Percentiles rank a stretch among this genome's conserved stretches.
Conservation (phyloP, 352 stramenopile genomes). For the Globisporangium spiculum region DNA sequence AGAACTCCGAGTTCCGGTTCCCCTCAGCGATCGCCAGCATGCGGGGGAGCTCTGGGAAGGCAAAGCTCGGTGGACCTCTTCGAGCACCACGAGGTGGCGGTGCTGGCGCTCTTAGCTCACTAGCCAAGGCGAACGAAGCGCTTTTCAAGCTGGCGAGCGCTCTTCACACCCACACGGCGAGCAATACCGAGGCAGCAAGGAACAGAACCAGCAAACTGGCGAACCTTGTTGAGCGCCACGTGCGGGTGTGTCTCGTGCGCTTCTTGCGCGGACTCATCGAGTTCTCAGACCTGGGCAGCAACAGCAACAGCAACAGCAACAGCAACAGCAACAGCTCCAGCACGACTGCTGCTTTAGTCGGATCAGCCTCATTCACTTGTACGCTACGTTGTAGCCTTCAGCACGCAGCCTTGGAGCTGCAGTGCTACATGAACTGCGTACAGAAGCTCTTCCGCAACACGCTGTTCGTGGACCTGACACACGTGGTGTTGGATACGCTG, state of each 20-base stretch:
- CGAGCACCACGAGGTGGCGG: background rate
- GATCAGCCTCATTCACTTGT: background rate
- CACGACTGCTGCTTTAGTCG: background rate
- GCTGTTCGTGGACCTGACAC: constrained; percentile 2
- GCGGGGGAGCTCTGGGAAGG: constrained; percentile 1
- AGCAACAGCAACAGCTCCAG: too few species aligned
- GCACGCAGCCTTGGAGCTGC: constrained; percentile 10
- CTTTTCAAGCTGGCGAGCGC: constrained; percentile 10
- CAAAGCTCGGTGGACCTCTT: background rate
- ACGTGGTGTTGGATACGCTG: constrained; percentile 4
- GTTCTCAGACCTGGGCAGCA: background rate
- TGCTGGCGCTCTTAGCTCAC: background rate
- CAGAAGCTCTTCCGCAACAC: constrained; percentile 21
- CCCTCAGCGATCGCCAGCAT: constrained; percentile 10
- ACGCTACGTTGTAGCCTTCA: constrained; percentile 14
- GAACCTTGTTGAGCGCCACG: constrained; percentile 20
- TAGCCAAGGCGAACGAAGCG: background rate
- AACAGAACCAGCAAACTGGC: background rate
- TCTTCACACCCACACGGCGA: background rate
- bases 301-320: background rate
- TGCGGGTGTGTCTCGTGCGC: constrained; percentile 16
- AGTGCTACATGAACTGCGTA: constrained; percentile 14
- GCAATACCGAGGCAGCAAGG: background rate
- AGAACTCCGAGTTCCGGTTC: constrained; percentile 10
- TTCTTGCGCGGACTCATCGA: constrained; percentile 25